Percentiles rank a stretch among this genome's conserved stretches.
Evolutionary conservation across 371 early-diverging fungal species (phyloP).

Genomic region (Chytridiales sp.): DNA sequence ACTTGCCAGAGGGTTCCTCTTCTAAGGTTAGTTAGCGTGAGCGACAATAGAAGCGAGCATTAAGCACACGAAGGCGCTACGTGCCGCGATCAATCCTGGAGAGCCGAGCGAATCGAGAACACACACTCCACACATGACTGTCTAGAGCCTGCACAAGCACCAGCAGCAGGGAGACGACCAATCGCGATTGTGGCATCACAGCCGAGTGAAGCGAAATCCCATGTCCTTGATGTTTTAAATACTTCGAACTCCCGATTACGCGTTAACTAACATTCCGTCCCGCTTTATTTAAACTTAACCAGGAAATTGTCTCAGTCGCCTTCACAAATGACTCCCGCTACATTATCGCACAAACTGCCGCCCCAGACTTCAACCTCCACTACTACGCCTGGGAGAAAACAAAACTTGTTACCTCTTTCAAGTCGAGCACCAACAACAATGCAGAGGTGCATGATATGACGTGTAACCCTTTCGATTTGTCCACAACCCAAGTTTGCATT

Average conservation of each 20-base stretch:
- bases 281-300: too few species aligned
- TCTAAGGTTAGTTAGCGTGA: conserved; percentile 17
- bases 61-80: too few species aligned
- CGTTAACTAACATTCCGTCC: neutral
- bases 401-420: conserved; percentile 35
- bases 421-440: conserved; percentile 34
- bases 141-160: too few species aligned
- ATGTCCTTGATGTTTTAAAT: conserved; percentile 13
- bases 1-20: conserved; percentile 19
- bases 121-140: too few species aligned
- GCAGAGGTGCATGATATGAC: conserved; percentile 42
- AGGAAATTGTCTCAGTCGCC: conserved; percentile 45
- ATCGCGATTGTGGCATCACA: too few species aligned
- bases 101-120: too few species aligned
- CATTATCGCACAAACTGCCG: conserved; percentile 43
- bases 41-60: too few species aligned
- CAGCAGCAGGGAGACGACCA: too few species aligned
- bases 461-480: conserved; percentile 39
- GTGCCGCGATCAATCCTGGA: too few species aligned
- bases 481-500: conserved; percentile 41
- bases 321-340: conserved; percentile 41
- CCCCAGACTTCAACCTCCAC: conserved; percentile 48
- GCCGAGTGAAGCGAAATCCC: too few species aligned
- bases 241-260: conserved; percentile 2
- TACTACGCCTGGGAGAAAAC: conserved; percentile 49